These are phyloP conservation scores for Cryptococcus jaspeensis DNA, from an alignment of 1,284 basidiomycete genomes.

Conservation along the genomic window DNA sequence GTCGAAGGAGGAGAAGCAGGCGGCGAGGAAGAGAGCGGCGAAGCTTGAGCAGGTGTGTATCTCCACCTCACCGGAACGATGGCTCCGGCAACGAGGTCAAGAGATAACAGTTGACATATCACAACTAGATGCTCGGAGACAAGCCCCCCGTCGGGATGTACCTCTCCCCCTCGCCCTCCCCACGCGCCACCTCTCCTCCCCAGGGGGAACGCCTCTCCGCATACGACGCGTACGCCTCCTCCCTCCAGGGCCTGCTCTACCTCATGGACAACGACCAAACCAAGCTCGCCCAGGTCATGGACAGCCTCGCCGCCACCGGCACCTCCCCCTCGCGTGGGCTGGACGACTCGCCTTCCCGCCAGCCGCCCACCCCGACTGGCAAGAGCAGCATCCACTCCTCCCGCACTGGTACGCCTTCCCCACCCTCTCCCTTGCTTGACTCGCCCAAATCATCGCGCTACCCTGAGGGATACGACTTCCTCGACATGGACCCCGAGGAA, in stretches of 20 bases:
- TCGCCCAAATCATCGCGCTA: slow-evolving; percentile 1
- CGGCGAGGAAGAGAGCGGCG: slow-evolving; percentile 25
- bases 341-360: not conserved
- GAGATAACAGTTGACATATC: not conserved
- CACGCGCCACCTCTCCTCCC: not conserved
- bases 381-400: not conserved
- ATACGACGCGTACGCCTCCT: slow-evolving; percentile 21
- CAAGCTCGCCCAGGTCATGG: slow-evolving; percentile 29
- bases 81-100: not conserved
- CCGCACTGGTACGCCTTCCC: not conserved
- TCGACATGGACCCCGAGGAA: not conserved
- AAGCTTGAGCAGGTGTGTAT: slow-evolving; percentile 35
- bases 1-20: slow-evolving; percentile 22
- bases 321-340: not conserved
- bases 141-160: slow-evolving; percentile 27
- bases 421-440: slow-evolving; percentile 11
- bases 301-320: slow-evolving; percentile 18
- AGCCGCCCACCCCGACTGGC: not conserved
- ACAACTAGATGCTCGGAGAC: slow-evolving; percentile 27
- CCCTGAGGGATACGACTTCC: not conserved
- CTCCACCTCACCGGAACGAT: not conserved
- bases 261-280: slow-evolving; percentile 34
- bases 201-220: not conserved
- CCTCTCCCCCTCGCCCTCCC: slow-evolving; percentile 5
- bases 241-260: slow-evolving; percentile 30